phyloP scores from a whole-genome alignment of 2,329 filamentous ascomycete species.

The Didymella keratinophila region DNA sequence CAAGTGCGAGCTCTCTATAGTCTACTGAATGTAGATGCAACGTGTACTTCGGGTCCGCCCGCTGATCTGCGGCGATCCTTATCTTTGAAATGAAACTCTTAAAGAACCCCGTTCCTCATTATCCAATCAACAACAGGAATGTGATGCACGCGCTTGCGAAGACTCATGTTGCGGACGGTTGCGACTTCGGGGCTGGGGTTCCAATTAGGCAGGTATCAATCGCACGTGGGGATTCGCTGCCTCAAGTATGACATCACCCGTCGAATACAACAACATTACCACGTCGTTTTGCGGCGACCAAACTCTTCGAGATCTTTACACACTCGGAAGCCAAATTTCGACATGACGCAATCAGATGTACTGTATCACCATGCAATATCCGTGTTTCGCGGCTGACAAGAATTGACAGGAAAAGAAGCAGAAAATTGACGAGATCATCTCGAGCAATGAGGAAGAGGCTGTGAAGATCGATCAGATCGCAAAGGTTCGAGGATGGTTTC shows the following conservation, averaged over 20 bases:
- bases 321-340: neutral
- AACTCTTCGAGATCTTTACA: neutral
- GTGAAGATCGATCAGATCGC: constrained; percentile 43
- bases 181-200: constrained; percentile 13
- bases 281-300: constrained; percentile 1
- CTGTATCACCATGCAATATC: neutral
- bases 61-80: constrained; percentile 19
- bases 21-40: constrained; percentile 7
- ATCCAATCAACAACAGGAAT: constrained; percentile 13
- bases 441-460: constrained; percentile 24
- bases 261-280: constrained; percentile 7
- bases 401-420: constrained; percentile 29
- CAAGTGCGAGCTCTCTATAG: neutral
- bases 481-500: constrained; percentile 41
- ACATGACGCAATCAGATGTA: constrained; percentile 13
- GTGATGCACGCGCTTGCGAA: constrained; percentile 13
- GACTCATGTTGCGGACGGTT: constrained; percentile 9
- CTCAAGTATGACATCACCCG: constrained; percentile 16
- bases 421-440: constrained; percentile 29
- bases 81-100: constrained; percentile 12
- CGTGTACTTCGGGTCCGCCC: constrained; percentile 20
- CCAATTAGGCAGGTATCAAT: constrained; percentile 25
- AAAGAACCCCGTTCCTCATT: neutral
- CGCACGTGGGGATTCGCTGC: constrained; percentile 13
- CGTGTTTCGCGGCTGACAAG: constrained; percentile 5